Evolutionary conservation across 768 basidiomycete genomes (phyloP).

Genomic region (Phanerochaete sordida): DNA sequence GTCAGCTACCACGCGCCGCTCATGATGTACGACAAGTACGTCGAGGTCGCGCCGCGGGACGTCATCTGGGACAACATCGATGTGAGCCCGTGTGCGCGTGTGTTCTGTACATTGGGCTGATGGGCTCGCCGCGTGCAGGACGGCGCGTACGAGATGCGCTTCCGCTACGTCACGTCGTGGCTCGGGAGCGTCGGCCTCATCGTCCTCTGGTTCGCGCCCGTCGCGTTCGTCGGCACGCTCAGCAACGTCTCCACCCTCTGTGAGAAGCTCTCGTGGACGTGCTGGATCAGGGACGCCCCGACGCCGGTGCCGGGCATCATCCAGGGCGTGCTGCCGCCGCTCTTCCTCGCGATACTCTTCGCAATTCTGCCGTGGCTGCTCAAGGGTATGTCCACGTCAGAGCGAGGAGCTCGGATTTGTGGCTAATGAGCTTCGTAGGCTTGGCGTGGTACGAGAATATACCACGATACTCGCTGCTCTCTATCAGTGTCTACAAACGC

Average conservation of each 20-base stretch:
- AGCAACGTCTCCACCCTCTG: slow-evolving; percentile 58
- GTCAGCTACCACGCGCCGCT: slow-evolving; percentile 53
- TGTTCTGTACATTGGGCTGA: not conserved
- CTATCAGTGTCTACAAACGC: slow-evolving; percentile 67
- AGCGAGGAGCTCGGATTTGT: not conserved
- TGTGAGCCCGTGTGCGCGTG: slow-evolving; percentile 28
- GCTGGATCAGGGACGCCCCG: slow-evolving; percentile 41
- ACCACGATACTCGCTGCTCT: slow-evolving; percentile 63
- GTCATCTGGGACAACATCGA: slow-evolving; percentile 60
- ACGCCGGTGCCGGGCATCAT: slow-evolving; percentile 45
- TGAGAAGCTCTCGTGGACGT: slow-evolving; percentile 49
- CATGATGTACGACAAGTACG: slow-evolving; percentile 57
- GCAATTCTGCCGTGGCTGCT: slow-evolving; percentile 56
- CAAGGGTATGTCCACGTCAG: slow-evolving; percentile 36
- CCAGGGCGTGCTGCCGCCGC: slow-evolving; percentile 63
- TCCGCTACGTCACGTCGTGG: slow-evolving; percentile 54
- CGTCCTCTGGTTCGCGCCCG: slow-evolving; percentile 62
- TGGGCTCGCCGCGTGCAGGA: slow-evolving; percentile 14
- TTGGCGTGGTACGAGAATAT: slow-evolving; percentile 71
- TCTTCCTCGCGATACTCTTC: slow-evolving; percentile 60
- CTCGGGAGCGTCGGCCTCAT: slow-evolving; percentile 56
- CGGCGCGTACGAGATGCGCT: slow-evolving; percentile 47
- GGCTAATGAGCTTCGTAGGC: slow-evolving; percentile 21
- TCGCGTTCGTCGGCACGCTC: slow-evolving; percentile 60
- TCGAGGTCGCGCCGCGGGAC: slow-evolving; percentile 50